Evolutionary conservation across 163 green algal species (phyloP), one percentile per base, ranked within the genome.

Genomic region (Scenedesmus sp.): DNA sequence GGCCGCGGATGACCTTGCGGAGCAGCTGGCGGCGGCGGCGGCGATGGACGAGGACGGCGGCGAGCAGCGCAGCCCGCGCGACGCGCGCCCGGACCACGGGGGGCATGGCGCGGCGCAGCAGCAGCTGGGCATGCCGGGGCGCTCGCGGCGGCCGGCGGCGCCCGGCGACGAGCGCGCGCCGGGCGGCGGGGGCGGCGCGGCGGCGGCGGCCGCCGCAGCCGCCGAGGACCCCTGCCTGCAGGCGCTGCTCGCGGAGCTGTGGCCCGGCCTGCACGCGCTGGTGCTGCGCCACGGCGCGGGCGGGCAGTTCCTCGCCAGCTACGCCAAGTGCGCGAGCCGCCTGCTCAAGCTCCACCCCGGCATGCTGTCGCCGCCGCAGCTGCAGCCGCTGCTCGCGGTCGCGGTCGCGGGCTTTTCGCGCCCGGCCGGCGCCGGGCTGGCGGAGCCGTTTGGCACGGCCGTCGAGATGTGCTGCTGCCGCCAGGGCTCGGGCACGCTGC

Each of bases 301-400:
- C 45, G 71, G 71, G 3, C 48, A 20, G 71, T 63, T 80, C 26
- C 29, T 80, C 31, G 36, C 62, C 3, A 44, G 63, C 20, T 62
- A 80, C 36, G 58, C 39, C 42, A 80, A 72, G 71, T 71, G 71
- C 47, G 62, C 44, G 44, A 72, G 44, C 20, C 26, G 26, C 42
- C 31, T 80, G 58, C 58, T 80, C 22, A 50, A 63, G 29, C n/a
- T 80, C 18, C 45, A 70, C 13, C 71, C 71, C 11, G n/a, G 58
- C 9, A 22, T 80, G 71, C 58, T 80, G 58, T n/a, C n/a, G n/a
- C 29, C 71, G 44, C 58, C 58, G n/a, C 58, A 54, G 31, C 71
- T 72, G 28, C 71, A 70, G 58, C 58, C 50, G 71, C 29, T 80
- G 39, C 71, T 80, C 29, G 44, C 63, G 33, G 29, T 63, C 26